Evolutionary conservation across 2,329 filamentous ascomycete species (phyloP), one percentile per base, ranked within the genome.

Genomic region (Talaromyces sp.): DNA sequence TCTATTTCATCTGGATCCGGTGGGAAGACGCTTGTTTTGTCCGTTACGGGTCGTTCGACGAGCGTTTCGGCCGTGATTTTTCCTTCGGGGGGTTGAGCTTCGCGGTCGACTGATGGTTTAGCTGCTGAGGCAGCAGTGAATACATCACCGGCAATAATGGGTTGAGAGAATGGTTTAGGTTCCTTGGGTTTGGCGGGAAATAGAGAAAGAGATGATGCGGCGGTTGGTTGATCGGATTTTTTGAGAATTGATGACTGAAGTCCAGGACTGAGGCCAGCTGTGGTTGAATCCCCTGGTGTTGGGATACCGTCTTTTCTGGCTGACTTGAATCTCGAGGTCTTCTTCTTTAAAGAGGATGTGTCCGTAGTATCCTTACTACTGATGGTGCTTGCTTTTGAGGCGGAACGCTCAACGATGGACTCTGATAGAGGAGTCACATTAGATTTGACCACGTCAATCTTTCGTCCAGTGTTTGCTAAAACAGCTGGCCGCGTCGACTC

Each of bases 1-100:
- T 97, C 90, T 45, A 94, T 82, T 68, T 91, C 88, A 69, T 90
- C 86, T 0, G 87, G 86, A 66, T 83, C 81, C 1, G 79, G 79
- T 63, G 68, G 78, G 1, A 67, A 63, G 11, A 69, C 71, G 2
- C 67, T 72, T 1, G 74, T 66, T 2, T 77, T 70, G 35, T 64
- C 35, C 3, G 24, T 14, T 3, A 52, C 57, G n/a, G 52, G 48
- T 22, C 85, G 83, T 72, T 88, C 87, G 39, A 87, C 74, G 13
- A 88, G 76, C 0, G 74, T 84, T 33, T 86, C 81, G 24, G 90
- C 85, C 6, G 94, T 76, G 0, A 88, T 82, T 52, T 78, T 79
- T 14, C 79, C 80, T 61, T 77, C 70, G 1, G 82, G 78, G 1
- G 79, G 77, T 14, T 72, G 72, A 27, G 78, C 70, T 24, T 66